A percentile compares a stretch with the other conserved stretches of the same genome.
phyloP scores from a whole-genome alignment of 192 early-diverging fungal species.

The Gonapodya sp. region DNA sequence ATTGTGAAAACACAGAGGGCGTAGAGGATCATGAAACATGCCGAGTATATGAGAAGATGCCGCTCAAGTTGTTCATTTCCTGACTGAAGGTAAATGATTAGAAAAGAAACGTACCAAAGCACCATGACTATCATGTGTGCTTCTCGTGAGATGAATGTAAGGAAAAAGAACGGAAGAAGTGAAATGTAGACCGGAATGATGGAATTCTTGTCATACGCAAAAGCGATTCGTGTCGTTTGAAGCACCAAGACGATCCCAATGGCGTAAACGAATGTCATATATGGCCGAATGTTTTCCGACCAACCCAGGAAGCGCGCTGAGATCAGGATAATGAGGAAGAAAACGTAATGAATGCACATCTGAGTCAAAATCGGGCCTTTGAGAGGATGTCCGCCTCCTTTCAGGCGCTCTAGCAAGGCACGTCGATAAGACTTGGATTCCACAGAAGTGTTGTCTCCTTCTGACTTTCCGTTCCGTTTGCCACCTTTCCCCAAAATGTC shows the following conservation, averaged over 20 bases:
- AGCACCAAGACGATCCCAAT: conserved; percentile 13
- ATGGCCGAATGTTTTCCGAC: conserved; percentile 27
- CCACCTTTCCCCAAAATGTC: neutral
- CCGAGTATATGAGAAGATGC: conserved; percentile 23
- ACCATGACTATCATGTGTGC: conserved; percentile 27
- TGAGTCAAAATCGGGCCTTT: conserved; percentile 26
- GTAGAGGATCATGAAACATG: conserved; percentile 18
- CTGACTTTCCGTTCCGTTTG: neutral
- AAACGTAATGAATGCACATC: conserved; percentile 27
- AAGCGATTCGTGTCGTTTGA: conserved; percentile 21
- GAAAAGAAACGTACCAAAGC: conserved; percentile 30
- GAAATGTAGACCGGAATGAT: conserved; percentile 27
- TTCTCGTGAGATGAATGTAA: conserved; percentile 30
- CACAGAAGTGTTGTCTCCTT: conserved; percentile 17
- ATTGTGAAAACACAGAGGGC: conserved; percentile 14
- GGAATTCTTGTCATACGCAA: conserved; percentile 15
- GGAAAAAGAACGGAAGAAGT: conserved; percentile 20
- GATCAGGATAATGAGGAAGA: conserved; percentile 20
- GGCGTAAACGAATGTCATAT: conserved; percentile 21
- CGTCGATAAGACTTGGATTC: conserved; percentile 8
- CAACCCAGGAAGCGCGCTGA: conserved; percentile 21
- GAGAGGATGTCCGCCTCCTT: conserved; percentile 21
- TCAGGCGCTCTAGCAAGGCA: conserved; percentile 17
- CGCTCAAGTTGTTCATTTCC: conserved; percentile 20
- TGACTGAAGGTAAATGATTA: conserved; percentile 30